Conservation (phyloP, 345 rosid species). For the Eucalyptus leucophloia region DNA sequence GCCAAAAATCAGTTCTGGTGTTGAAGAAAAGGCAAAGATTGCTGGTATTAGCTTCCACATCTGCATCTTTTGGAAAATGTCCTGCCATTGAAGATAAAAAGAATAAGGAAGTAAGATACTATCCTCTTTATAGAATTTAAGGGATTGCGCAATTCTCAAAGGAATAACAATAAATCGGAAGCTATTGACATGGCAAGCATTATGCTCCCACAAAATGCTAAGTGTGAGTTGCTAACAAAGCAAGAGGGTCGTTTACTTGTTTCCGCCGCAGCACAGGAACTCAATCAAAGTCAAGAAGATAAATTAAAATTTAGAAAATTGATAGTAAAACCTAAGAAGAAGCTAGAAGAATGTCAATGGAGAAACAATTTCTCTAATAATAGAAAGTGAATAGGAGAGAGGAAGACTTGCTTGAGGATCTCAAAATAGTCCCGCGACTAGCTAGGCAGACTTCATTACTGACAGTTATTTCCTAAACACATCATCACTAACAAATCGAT, state of each 20-base stretch:
- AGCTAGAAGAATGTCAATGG: neutral
- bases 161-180: neutral
- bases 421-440: neutral
- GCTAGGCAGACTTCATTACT: neutral
- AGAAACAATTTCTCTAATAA: neutral
- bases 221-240: neutral
- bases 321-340: neutral
- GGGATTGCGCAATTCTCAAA: neutral
- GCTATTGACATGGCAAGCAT: neutral
- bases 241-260: neutral
- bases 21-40: slow-evolving; percentile 73
- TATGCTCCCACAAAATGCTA: neutral
- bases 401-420: neutral
- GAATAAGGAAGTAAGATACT: neutral
- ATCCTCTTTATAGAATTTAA: neutral
- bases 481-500: neutral
- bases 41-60: slow-evolving; percentile 74
- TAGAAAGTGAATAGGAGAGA: neutral
- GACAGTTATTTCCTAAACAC: neutral
- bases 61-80: slow-evolving; percentile 47
- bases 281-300: neutral
- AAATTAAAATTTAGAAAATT: neutral
- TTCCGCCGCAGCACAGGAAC: neutral
- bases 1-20: slow-evolving; percentile 93
- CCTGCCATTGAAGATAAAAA: slow-evolving; percentile 31